These are phyloP conservation scores for Corchorus olitorius DNA, from an alignment of 345 rosid species.

Conservation along the genomic window DNA sequence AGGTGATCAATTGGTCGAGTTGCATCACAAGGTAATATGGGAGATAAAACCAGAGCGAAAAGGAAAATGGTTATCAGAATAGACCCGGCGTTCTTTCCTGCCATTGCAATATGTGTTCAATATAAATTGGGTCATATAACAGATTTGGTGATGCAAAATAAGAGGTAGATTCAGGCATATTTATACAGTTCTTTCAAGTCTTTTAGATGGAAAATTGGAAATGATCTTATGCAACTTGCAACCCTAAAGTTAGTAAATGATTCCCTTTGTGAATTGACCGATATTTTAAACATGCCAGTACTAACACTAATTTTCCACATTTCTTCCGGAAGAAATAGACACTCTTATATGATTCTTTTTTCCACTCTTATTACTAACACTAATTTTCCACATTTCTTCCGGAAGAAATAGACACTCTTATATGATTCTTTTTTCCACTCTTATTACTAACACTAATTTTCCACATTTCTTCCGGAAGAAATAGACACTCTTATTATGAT, in stretches of 20 bases:
- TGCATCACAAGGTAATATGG: conserved; percentile 16
- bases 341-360: too few species aligned
- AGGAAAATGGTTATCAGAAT: conserved; percentile 25
- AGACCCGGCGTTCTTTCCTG: neutral
- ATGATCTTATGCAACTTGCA: neutral
- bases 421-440: too few species aligned
- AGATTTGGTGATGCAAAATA: neutral
- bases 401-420: too few species aligned
- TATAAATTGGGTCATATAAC: neutral
- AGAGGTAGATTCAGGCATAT: neutral
- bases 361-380: too few species aligned
- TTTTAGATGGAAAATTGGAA: neutral
- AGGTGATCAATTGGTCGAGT: conserved; percentile 16
- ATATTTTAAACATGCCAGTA: neutral
- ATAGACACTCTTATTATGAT: too few species aligned
- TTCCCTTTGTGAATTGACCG: neutral
- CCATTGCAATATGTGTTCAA: conserved; percentile 2
- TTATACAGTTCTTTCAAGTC: neutral
- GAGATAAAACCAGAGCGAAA: conserved; percentile 25
- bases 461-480: too few species aligned
- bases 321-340: too few species aligned
- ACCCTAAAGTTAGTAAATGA: neutral
- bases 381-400: too few species aligned
- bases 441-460: too few species aligned
- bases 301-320: neutral